phyloP scores from a whole-genome alignment of 805 yeast genomes.

The Scheffersomyces coipomensis region DNA sequence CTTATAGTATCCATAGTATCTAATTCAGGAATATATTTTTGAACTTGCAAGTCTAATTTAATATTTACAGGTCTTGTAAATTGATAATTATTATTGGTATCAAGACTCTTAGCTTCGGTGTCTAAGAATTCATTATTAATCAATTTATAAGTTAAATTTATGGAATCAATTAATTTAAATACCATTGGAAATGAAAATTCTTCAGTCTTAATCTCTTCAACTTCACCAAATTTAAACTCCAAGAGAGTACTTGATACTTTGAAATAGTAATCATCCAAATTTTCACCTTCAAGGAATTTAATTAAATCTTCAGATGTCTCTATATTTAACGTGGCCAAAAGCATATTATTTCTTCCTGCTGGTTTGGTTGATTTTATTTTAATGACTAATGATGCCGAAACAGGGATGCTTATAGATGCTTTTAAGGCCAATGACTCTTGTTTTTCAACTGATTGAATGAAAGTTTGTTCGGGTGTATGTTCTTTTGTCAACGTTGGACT shows the following conservation, averaged over 20 bases:
- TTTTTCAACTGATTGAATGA: neutral
- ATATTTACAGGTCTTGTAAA: conserved; percentile 26
- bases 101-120: conserved; percentile 7
- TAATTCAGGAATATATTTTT: conserved; percentile 8
- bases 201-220: conserved; percentile 18
- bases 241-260: conserved; percentile 20
- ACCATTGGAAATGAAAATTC: conserved; percentile 22
- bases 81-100: conserved; percentile 8
- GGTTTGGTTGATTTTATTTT: conserved; percentile 47
- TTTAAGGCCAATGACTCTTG: neutral
- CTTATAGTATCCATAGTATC: conserved; percentile 13
- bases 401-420: conserved; percentile 19
- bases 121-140: conserved; percentile 25
- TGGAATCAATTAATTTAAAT: conserved; percentile 26
- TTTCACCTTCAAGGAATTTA: conserved; percentile 7
- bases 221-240: conserved; percentile 26
- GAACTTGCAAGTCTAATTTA: conserved; percentile 24
- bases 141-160: conserved; percentile 35
- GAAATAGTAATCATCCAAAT: conserved; percentile 15
- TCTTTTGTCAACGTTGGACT: neutral
- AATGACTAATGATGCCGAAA: conserved; percentile 40
- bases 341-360: conserved; percentile 43
- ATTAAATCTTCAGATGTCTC: conserved; percentile 44
- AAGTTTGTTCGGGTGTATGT: too few relatives aligned
- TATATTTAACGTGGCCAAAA: conserved; percentile 48